phyloP scores from a whole-genome alignment of 2,329 filamentous ascomycete species.

The Hypomyces rosellus region DNA sequence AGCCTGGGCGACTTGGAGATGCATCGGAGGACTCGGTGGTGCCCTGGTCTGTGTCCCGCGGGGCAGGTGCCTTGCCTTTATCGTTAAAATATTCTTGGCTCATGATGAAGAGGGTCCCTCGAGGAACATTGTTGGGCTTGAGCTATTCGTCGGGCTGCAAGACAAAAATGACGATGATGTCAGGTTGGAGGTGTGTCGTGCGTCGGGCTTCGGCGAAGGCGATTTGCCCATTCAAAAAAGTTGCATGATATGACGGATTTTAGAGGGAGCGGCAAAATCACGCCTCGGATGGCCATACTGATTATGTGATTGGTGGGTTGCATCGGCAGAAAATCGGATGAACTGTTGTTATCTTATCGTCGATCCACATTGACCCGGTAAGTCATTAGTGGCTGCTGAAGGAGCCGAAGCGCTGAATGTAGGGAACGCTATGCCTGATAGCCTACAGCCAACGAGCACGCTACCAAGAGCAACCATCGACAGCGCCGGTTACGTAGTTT shows the following conservation, averaged over 20 bases:
- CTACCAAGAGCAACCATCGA: conserved; percentile 3
- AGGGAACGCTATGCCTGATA: too few relatives aligned
- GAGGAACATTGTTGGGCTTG: conserved; percentile 29
- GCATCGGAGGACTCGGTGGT: conserved; percentile 18
- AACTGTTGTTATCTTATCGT: conserved; percentile 13
- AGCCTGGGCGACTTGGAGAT: conserved; percentile 48
- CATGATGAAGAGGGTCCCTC: conserved; percentile 38
- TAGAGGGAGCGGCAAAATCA: conserved; percentile 7
- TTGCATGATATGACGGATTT: conserved; percentile 16
- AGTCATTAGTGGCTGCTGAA: too few relatives aligned
- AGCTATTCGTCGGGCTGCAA: conserved; percentile 7
- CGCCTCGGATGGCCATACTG: conserved; percentile 13
- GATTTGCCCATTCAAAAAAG: conserved; percentile 18
- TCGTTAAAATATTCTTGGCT: conserved; percentile 53
- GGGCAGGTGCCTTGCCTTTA: conserved; percentile 45
- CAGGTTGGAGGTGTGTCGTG: conserved; percentile 13
- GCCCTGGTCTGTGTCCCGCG: conserved; percentile 19
- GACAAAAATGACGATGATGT: conserved; percentile 14
- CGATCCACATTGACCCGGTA: too few relatives aligned
- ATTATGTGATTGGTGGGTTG: conserved; percentile 23
- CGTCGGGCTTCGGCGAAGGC: conserved; percentile 11
- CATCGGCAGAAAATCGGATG: conserved; percentile 20
- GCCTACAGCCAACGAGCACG: neutral
- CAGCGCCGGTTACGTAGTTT: neutral
- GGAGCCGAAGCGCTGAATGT: too few relatives aligned